Evolutionary conservation across 2,329 filamentous ascomycete species (phyloP), one percentile per base, ranked within the genome.

Genomic region (Hypoxylon sp.): DNA sequence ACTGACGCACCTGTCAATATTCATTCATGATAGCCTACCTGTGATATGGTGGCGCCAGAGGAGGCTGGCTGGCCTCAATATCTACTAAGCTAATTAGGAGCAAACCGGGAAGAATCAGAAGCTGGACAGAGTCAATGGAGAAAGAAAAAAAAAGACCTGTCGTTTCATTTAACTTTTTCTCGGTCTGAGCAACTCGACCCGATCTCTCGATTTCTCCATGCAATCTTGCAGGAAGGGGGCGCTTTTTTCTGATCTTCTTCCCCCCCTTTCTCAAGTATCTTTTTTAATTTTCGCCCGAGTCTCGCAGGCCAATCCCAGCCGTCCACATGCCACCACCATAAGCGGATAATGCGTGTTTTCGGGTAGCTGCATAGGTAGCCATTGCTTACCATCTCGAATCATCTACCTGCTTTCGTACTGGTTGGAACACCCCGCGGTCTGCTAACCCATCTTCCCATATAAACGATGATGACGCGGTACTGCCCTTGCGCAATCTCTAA

Each of bases 111-210:
- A 27, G 30, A 36, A 37, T 37, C 5, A 9, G 21, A 6, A 25
- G 6, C 21, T 25, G 20, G 34, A 8, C 19, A 13, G 37, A n/a
- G 16, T 25, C 15, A 17, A 13, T 4, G 15, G 23, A 7, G 17
- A 41, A 13, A 31, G 8, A 40, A 16, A 41, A 44, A 58, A 59
- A 53, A 29, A 48, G 53, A 59, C 49, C 45, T 54, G 56, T 59
- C 56, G 56, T 59, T 57, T 59, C 49, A 53, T 59, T 59, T 59
- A 59, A 51, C 56, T 59, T 57, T 59, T 31, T 35, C n/a, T n/a
- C 32, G 51, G 37, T 30, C 49, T 59, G 56, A 59, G 56, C 56
- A 59, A 59, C 56, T 59, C 42, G 56, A 59, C 53, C 56, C 56
- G 56, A 59, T 59, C 52, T 57, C 48, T 44, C 51, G 41, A 57